Evolutionary conservation across 768 basidiomycete species (phyloP).

Genomic region (Fibroporia radiculosa): DNA sequence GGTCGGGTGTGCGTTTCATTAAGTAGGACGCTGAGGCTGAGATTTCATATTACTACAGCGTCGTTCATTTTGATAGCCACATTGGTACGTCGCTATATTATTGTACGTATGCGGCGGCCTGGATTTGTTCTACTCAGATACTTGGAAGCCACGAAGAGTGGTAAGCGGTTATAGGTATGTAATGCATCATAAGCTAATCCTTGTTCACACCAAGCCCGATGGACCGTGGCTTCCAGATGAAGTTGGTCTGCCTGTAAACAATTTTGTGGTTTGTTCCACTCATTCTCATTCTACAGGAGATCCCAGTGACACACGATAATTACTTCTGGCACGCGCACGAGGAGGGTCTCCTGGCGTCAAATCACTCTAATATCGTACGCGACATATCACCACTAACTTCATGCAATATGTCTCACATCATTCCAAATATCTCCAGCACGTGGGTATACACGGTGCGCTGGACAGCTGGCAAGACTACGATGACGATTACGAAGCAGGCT

Average conservation of each 20-base stretch:
- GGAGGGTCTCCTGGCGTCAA: conserved; percentile 65
- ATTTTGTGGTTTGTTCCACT: background rate
- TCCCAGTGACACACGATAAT: conserved; percentile 71
- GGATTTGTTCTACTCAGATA: background rate
- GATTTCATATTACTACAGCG: conserved; percentile 27
- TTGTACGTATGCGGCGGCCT: conserved; percentile 53
- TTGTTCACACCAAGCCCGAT: conserved; percentile 9
- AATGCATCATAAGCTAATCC: background rate
- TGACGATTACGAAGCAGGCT: conserved; percentile 73
- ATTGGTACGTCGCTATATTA: conserved; percentile 72
- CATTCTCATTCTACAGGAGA: conserved; percentile 8
- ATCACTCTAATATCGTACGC: conserved; percentile 81
- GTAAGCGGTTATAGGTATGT: background rate
- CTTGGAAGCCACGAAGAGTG: background rate
- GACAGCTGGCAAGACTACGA: conserved; percentile 70
- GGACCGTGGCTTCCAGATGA: conserved; percentile 21
- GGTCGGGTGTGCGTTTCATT: conserved; percentile 1
- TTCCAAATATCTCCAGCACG: conserved; percentile 45
- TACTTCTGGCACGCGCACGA: conserved; percentile 87
- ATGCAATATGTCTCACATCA: background rate
- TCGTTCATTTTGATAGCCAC: conserved; percentile 86
- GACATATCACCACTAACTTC: conserved; percentile 22
- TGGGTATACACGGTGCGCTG: conserved; percentile 79
- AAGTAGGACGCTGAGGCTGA: background rate
- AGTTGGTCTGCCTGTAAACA: background rate